Conservation (phyloP, 352 stramenopile genomes). For the Phytophthora pluvialis region DNA sequence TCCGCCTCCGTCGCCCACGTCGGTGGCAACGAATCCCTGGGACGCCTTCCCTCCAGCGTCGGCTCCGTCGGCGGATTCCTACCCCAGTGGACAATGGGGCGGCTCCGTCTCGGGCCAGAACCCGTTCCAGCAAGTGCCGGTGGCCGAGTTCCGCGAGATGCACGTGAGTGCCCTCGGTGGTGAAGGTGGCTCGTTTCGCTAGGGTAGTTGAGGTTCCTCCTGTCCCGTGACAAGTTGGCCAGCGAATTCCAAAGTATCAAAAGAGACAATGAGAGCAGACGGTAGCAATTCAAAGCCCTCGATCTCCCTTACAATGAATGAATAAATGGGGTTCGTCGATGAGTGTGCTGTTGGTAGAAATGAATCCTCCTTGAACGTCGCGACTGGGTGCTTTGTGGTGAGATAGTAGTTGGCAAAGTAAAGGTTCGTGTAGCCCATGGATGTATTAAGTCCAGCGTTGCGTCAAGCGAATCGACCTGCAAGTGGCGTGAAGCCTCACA, state of each 20-base stretch:
- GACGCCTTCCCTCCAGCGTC: slow-evolving; percentile 45
- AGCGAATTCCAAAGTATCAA: no score
- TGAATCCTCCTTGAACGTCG: no score
- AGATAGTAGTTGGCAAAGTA: no score
- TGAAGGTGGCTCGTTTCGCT: slow-evolving; percentile 19
- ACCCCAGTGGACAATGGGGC: slow-evolving; percentile 26
- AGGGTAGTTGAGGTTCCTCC: not conserved
- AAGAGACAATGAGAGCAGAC: not conserved
- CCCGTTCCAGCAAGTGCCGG: slow-evolving; percentile 23
- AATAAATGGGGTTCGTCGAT: no score
- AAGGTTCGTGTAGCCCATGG: no score
- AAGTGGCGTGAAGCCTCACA: no score
- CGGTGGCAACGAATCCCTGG: slow-evolving; percentile 38
- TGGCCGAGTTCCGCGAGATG: slow-evolving; percentile 38
- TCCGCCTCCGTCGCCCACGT: slow-evolving; percentile 8
- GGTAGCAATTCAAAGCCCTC: not conserved
- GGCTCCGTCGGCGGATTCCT: slow-evolving; percentile 25
- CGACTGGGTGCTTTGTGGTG: no score
- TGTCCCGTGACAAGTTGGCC: not conserved
- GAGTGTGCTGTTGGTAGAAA: no score
- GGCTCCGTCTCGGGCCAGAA: slow-evolving; percentile 4
- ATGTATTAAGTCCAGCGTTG: no score
- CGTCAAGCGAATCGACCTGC: no score
- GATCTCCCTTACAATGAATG: no score
- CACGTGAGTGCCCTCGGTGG: slow-evolving; percentile 35